Percentiles rank a stretch among this genome's conserved stretches.
Evolutionary conservation across 202 grass and related monocot species (phyloP).

Genomic region (Bolboschoenoplectus hybrid): DNA sequence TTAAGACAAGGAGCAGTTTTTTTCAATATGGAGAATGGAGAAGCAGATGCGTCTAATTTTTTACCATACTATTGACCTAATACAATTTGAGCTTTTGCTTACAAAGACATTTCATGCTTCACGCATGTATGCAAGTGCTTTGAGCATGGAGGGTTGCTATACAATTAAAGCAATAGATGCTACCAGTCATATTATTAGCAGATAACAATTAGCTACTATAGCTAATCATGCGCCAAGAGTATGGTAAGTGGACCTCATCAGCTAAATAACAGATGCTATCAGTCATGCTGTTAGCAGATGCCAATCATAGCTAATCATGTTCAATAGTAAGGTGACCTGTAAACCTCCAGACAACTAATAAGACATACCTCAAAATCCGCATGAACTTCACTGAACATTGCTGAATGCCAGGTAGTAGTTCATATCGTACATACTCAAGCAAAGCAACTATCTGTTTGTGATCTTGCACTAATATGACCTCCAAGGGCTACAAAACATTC

Average conservation of each 20-base stretch:
- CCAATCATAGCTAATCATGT: slow-evolving; percentile 21
- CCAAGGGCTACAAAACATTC: slow-evolving; percentile 71
- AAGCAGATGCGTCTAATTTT: not conserved
- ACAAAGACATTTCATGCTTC: slow-evolving; percentile 11
- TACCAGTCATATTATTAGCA: not conserved
- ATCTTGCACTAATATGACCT: slow-evolving; percentile 77
- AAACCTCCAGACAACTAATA: slow-evolving; percentile 29
- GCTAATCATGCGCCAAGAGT: not conserved
- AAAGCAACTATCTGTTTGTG: slow-evolving; percentile 71
- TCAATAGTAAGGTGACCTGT: not conserved
- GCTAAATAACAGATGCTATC: slow-evolving; percentile 10
- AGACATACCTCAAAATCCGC: slow-evolving; percentile 73
- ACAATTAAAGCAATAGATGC: slow-evolving; percentile 18
- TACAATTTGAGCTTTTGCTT: not conserved
- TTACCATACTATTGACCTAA: not conserved
- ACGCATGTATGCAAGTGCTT: not conserved
- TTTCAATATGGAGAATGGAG: not conserved
- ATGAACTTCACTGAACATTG: slow-evolving; percentile 91
- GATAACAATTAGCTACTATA: slow-evolving; percentile 7
- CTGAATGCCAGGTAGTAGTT: slow-evolving; percentile 87
- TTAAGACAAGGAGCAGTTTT: not conserved
- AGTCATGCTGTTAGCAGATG: slow-evolving; percentile 14
- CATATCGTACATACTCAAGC: slow-evolving; percentile 95
- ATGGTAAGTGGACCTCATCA: not conserved
- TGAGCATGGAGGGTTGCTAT: not conserved